A percentile compares a stretch with the other conserved stretches of the same genome.
Conservation (phyloP, 306 rosid genomes). For the Psophocarpus tetragonolobus region DNA sequence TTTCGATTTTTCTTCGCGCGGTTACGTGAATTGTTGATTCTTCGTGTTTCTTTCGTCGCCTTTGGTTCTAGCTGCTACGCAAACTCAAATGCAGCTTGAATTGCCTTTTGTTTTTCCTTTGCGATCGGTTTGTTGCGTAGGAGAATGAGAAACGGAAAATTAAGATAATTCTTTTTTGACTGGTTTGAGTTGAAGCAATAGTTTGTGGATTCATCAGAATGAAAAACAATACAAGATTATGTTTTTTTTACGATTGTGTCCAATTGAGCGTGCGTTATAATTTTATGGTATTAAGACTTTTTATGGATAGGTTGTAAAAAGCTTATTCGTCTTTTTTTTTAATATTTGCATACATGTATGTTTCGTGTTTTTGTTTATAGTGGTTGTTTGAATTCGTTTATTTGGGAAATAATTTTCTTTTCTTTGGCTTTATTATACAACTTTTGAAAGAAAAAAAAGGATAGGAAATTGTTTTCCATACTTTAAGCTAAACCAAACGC, state of each 20-base stretch:
- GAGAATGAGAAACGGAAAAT: slow-evolving; percentile 23
- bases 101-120: slow-evolving; percentile 17
- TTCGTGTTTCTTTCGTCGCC: not conserved
- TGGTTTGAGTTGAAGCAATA: slow-evolving; percentile 16
- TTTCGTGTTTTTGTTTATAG: not conserved
- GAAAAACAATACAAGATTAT: not conserved
- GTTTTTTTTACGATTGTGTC: slow-evolving; percentile 1
- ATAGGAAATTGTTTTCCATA: not conserved
- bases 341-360: not conserved
- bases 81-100: slow-evolving; percentile 45
- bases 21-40: slow-evolving; percentile 32
- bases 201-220: slow-evolving; percentile 4
- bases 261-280: slow-evolving; percentile 18
- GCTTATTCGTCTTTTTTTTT: not conserved
- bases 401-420: not conserved
- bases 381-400: not conserved
- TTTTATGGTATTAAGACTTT: not conserved
- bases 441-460: not conserved
- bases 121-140: slow-evolving; percentile 39
- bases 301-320: slow-evolving; percentile 9
- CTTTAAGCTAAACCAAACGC: not conserved
- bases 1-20: not conserved
- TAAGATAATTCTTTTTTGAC: not conserved
- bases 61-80: slow-evolving; percentile 26
- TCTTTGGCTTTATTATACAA: not conserved